Conservation (phyloP, 1,284 basidiomycete genomes). For the Sanghuangporus weigelae region DNA sequence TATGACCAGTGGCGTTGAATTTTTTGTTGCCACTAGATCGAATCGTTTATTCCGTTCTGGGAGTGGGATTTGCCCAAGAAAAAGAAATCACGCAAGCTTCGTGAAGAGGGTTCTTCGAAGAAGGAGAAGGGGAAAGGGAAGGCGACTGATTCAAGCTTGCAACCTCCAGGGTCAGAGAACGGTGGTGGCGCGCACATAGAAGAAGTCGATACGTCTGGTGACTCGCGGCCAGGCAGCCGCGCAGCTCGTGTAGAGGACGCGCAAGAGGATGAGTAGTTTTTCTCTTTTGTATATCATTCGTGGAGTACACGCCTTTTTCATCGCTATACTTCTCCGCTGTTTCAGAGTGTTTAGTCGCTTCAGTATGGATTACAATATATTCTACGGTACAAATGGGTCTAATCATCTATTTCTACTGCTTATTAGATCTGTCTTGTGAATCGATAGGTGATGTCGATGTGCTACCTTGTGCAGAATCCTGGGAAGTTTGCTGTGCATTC, state of each 20-base stretch:
- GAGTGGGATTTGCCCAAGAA: conserved; percentile 96
- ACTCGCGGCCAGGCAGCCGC: conserved; percentile 56
- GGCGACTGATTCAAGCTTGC: conserved; percentile 19
- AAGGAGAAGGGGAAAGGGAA: conserved; percentile 22
- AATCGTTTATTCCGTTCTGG: conserved; percentile 97
- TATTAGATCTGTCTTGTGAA: not conserved
- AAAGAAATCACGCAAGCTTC: conserved; percentile 71
- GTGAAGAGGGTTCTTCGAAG: conserved; percentile 37
- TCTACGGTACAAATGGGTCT: not conserved
- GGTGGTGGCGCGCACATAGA: conserved; percentile 42
- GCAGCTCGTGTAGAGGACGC: conserved; percentile 54
- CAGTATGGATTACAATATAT: not conserved
- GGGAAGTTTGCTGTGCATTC: not conserved
- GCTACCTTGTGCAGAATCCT: not conserved
- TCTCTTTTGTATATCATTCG: not conserved
- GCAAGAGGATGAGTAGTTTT: conserved; percentile 36
- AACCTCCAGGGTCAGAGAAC: conserved; percentile 18
- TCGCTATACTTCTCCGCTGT: not conserved
- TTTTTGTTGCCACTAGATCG: conserved; percentile 55
- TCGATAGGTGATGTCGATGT: not conserved
- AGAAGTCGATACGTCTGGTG: conserved; percentile 48
- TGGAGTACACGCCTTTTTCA: not conserved
- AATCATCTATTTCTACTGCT: not conserved
- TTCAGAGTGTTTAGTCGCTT: not conserved
- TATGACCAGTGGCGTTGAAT: not conserved